A percentile compares a stretch with the other conserved stretches of the same genome.
phyloP scores from a whole-genome alignment of 1,284 basidiomycete species.

The Cutaneotrichosporon daszewskae region DNA sequence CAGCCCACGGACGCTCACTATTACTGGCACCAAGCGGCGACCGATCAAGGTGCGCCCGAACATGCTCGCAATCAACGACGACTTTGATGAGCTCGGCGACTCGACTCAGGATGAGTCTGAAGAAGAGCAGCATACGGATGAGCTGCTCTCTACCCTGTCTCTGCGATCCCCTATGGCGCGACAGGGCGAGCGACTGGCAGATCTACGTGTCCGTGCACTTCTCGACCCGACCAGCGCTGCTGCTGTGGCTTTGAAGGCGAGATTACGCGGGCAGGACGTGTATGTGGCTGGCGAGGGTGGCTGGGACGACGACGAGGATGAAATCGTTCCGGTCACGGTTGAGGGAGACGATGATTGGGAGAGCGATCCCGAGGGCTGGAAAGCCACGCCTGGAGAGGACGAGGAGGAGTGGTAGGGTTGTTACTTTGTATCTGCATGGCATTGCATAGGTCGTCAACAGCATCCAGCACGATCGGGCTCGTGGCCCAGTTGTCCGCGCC shows the following conservation, averaged over 20 bases:
- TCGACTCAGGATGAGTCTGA: constrained; percentile 10
- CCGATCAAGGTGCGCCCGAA: not conserved
- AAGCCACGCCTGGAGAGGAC: constrained; percentile 14
- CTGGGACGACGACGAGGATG: constrained; percentile 6
- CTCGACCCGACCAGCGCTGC: constrained; percentile 28
- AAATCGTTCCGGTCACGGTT: constrained; percentile 1
- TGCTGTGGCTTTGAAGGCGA: constrained; percentile 24
- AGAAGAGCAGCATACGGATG: constrained; percentile 2
- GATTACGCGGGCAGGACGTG: constrained; percentile 35
- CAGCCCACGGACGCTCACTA: constrained; percentile 2
- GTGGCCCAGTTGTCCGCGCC: too few species aligned
- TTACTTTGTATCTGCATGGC: not conserved
- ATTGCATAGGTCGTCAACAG: too few species aligned
- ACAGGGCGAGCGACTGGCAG: constrained; percentile 17
- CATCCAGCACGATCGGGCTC: too few species aligned
- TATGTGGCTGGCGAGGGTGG: constrained; percentile 22
- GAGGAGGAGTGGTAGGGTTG: constrained; percentile 24
- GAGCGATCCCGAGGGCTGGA: constrained; percentile 30
- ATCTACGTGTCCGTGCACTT: constrained; percentile 35
- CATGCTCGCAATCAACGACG: constrained; percentile 10
- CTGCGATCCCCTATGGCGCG: constrained; percentile 20
- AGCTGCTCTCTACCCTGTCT: constrained; percentile 14
- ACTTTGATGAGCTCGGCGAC: constrained; percentile 4
- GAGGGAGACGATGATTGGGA: constrained; percentile 31
- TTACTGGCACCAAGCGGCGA: constrained; percentile 13